Evolutionary conservation across 1,284 basidiomycete genomes (phyloP).

Genomic region (Cryptococcus sp.): DNA sequence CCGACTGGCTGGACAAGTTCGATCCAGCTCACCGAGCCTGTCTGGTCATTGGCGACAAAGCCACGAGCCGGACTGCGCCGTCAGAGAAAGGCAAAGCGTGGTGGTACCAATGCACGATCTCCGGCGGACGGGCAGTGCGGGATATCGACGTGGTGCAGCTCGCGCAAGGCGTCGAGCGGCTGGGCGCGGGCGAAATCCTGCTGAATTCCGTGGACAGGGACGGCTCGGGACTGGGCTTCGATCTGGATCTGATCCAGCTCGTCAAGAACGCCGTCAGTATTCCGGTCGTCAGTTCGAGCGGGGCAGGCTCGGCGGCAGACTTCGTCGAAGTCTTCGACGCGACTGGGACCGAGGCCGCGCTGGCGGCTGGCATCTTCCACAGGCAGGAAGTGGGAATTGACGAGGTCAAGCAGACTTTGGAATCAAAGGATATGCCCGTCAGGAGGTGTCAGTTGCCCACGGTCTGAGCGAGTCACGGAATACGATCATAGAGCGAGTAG

Average conservation of each 20-base stretch:
- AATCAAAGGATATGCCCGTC: slow-evolving; percentile 57
- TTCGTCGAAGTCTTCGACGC: slow-evolving; percentile 82
- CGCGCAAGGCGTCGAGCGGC: slow-evolving; percentile 78
- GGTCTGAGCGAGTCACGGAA: background rate
- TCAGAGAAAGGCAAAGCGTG: slow-evolving; percentile 75
- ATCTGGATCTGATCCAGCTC: slow-evolving; percentile 77
- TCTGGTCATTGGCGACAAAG: slow-evolving; percentile 53
- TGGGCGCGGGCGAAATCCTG: slow-evolving; percentile 94
- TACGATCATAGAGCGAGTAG: too few species aligned
- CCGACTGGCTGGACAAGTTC: slow-evolving; percentile 70
- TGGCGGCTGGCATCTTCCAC: slow-evolving; percentile 98
- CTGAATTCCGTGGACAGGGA: slow-evolving; percentile 98
- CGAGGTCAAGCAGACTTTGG: slow-evolving; percentile 68
- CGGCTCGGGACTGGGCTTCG: slow-evolving; percentile 90
- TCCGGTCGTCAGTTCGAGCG: slow-evolving; percentile 92
- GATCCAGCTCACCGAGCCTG: slow-evolving; percentile 52
- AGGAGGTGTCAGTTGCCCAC: slow-evolving; percentile 25
- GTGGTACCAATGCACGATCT: slow-evolving; percentile 99
- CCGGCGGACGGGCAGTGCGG: slow-evolving; percentile 85
- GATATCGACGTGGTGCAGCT: slow-evolving; percentile 91
- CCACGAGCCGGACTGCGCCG: slow-evolving; percentile 57
- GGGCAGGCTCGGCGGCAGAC: slow-evolving; percentile 79
- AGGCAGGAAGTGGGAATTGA: slow-evolving; percentile 73
- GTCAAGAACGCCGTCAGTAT: slow-evolving; percentile 78
- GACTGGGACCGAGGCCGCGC: slow-evolving; percentile 83